Evolutionary conservation across 306 rosid genomes (phyloP), one percentile per base, ranked within the genome.

Genomic region (Begonia fuchsioides): DNA sequence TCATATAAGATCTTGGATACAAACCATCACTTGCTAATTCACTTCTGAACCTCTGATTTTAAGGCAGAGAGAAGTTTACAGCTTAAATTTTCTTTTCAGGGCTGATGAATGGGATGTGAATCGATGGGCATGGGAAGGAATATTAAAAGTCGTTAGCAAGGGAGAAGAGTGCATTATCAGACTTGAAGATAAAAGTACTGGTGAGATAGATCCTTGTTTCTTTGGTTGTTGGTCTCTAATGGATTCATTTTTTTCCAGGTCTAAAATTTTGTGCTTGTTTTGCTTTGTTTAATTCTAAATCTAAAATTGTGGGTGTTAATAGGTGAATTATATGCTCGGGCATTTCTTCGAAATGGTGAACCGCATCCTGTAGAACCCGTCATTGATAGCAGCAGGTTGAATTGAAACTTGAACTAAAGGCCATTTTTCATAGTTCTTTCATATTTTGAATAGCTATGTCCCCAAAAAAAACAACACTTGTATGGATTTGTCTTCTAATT

Each of bases 41-140:
- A 26, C 32, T 26, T 26, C 32, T 26, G 32, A 26, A 26, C 3
- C 32, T 2, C 32, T 26, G 32, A 26, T 26, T 26, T 26, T 26
- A 26, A 26, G 32, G 6, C 3, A 26, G 32, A 26, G 6, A 26
- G 44, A 41, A 13, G 44, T 41, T 13, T 41, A 41, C 2, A 5
- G 11, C 44, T 41, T 10, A 1, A 73, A 68, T 53, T 76, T 64
- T 44, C 47, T 77, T n/a, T 72, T 51, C 70, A 81, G 98, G 92
- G 98, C 98, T 58, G 98, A 90, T 73, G 98, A 90, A 51, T 90
- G 98, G 98, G 94, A 90, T 85, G 98, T 85, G 50, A 90, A 90
- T 71, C 85, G 82, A 73, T 90, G 98, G 98, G 82, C 73, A 15
- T 90, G 98, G 98, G 94, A 81, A 1, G 98, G 98, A 54, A 57